Percentiles rank a stretch among this genome's conserved stretches.
Evolutionary conservation across 1,139 yeast species (phyloP).

Genomic region (Candida mesenterica): DNA sequence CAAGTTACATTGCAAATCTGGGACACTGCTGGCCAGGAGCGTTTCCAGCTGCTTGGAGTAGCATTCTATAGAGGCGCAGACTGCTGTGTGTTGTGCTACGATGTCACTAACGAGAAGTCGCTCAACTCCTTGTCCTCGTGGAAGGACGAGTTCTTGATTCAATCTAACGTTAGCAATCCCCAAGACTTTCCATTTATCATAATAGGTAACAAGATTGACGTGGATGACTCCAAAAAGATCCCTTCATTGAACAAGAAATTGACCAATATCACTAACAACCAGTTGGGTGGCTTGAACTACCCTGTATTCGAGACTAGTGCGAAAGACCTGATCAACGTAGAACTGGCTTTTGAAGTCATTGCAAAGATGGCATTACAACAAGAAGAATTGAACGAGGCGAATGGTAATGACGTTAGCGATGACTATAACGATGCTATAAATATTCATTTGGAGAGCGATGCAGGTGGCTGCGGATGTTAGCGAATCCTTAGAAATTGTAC

Average conservation of each 20-base stretch:
- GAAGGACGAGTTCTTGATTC: slow-evolving; percentile 93
- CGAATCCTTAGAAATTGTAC: too few relatives aligned
- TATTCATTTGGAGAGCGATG: slow-evolving; percentile 78
- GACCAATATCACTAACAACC: slow-evolving; percentile 73
- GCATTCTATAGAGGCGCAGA: slow-evolving; percentile 98
- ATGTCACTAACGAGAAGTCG: slow-evolving; percentile 89
- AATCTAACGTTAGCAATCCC: slow-evolving; percentile 89
- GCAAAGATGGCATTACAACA: slow-evolving; percentile 93
- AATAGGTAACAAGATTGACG: slow-evolving; percentile 91
- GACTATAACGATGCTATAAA: slow-evolving; percentile 96
- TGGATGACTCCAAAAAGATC: slow-evolving; percentile 85
- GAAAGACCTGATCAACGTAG: slow-evolving; percentile 50
- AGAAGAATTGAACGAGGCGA: slow-evolving; percentile 85
- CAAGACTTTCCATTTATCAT: slow-evolving; percentile 94
- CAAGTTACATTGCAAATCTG: slow-evolving; percentile 85
- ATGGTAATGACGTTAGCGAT: slow-evolving; percentile 65
- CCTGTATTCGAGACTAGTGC: slow-evolving; percentile 64
- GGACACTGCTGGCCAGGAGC: slow-evolving; percentile 99
- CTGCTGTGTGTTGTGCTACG: slow-evolving; percentile 86
- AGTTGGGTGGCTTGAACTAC: slow-evolving; percentile 70
- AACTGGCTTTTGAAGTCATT: slow-evolving; percentile 92
- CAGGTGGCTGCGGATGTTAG: slow-evolving; percentile 71
- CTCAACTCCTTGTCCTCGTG: slow-evolving; percentile 87
- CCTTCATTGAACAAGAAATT: slow-evolving; percentile 79
- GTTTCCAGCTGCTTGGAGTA: slow-evolving; percentile 95